phyloP scores from a whole-genome alignment of 2,329 filamentous ascomycete species.

The Fusarium setosum region DNA sequence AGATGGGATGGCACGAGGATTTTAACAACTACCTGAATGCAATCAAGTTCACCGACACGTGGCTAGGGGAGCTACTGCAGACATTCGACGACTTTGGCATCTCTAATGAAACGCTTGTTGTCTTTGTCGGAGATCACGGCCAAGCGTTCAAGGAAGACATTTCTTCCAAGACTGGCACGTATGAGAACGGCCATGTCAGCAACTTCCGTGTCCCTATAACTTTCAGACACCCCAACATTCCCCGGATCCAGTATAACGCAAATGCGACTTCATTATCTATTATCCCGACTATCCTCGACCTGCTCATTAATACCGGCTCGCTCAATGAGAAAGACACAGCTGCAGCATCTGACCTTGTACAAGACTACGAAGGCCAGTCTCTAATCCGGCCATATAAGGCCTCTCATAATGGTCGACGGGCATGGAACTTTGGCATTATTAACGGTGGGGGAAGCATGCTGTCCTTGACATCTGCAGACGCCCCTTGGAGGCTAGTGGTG shows the following conservation, averaged over 20 bases:
- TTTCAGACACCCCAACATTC: conserved; percentile 48
- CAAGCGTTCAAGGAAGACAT: conserved; percentile 49
- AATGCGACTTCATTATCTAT: conserved; percentile 48
- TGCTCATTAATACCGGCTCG: conserved; percentile 48
- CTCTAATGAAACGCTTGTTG: conserved; percentile 48
- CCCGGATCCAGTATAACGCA: conserved; percentile 45
- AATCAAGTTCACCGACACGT: conserved; percentile 47
- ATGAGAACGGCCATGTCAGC: conserved; percentile 48
- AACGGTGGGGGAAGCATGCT: conserved; percentile 50
- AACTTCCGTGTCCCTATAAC: conserved; percentile 49
- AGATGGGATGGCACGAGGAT: conserved; percentile 43
- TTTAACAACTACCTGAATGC: conserved; percentile 50
- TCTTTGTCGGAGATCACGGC: conserved; percentile 50
- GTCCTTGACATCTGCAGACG: conserved; percentile 46
- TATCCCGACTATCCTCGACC: conserved; percentile 50
- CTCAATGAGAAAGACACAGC: conserved; percentile 41
- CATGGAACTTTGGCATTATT: conserved; percentile 50
- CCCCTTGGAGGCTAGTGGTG: conserved; percentile 47
- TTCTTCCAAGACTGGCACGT: conserved; percentile 45
- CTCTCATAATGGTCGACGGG: conserved; percentile 39
- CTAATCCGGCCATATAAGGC: conserved; percentile 44
- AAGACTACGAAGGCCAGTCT: conserved; percentile 51
- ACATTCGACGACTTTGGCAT: conserved; percentile 48
- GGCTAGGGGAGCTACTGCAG: conserved; percentile 46
- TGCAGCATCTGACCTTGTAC: conserved; percentile 43